phyloP scores from a whole-genome alignment of 1,139 yeast species.

The Saccharomycopsis hybrid region DNA sequence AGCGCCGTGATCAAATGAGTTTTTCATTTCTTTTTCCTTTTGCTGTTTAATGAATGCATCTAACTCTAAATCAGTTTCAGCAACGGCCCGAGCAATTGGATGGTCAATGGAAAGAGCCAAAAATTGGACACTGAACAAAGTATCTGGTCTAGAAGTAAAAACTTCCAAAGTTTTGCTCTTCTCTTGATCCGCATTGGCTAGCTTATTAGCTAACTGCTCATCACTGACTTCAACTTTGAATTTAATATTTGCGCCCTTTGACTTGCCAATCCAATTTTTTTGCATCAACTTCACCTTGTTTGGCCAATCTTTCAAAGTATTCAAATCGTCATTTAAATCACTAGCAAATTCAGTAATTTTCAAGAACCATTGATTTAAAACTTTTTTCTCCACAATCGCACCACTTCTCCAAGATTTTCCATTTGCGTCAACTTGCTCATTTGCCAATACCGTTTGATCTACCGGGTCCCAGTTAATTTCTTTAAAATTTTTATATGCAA shows the following conservation, averaged over 20 bases:
- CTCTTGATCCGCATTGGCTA: constrained; percentile 16
- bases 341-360: constrained; percentile 79
- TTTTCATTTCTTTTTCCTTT: constrained; percentile 26
- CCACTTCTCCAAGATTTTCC: constrained; percentile 98
- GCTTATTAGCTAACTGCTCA: background rate
- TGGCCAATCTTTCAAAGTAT: constrained; percentile 70
- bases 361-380: constrained; percentile 87
- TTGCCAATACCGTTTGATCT: constrained; percentile 89
- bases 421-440: constrained; percentile 88
- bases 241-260: constrained; percentile 66
- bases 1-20: constrained; percentile 4
- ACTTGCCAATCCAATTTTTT: constrained; percentile 86
- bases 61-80: constrained; percentile 37
- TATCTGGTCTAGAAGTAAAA: constrained; percentile 88
- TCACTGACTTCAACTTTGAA: constrained; percentile 30
- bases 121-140: constrained; percentile 75
- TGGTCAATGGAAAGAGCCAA: constrained; percentile 73
- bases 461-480: constrained; percentile 98
- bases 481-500: constrained; percentile 81
- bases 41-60: constrained; percentile 38
- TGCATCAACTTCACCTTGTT: constrained; percentile 86
- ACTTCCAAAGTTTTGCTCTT: constrained; percentile 35
- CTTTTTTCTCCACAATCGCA: constrained; percentile 77
- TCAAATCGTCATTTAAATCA: constrained; percentile 57
- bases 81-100: constrained; percentile 42